phyloP scores from a whole-genome alignment of 371 early-diverging fungal genomes.

The Saksenaea vasiformis region DNA sequence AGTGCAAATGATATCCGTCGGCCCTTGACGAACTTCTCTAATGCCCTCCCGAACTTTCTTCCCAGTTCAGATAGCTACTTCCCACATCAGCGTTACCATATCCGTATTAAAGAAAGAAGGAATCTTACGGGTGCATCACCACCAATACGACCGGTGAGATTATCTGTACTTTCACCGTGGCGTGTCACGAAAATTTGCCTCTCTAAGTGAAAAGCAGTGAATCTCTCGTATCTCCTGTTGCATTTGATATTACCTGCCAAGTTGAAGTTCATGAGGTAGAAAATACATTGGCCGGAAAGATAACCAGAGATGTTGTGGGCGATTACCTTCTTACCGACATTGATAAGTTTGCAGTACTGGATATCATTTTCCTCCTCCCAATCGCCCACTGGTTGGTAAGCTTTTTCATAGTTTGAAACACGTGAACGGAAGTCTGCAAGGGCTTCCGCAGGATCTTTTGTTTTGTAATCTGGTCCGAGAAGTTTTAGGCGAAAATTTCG shows the following conservation, averaged over 20 bases:
- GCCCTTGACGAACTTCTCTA: slow-evolving; percentile 64
- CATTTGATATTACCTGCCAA: slow-evolving; percentile 40
- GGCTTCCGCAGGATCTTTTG: slow-evolving; percentile 68
- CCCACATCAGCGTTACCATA: background rate
- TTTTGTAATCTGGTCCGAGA: slow-evolving; percentile 80
- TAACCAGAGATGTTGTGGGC: slow-evolving; percentile 82
- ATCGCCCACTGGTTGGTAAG: slow-evolving; percentile 77
- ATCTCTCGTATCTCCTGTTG: too few relatives aligned
- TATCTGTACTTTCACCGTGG: slow-evolving; percentile 78
- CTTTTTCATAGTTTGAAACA: slow-evolving; percentile 81
- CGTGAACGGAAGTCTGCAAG: slow-evolving; percentile 75
- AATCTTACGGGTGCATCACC: slow-evolving; percentile 76
- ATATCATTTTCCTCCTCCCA: slow-evolving; percentile 75
- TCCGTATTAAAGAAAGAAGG: background rate
- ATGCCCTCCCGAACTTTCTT: slow-evolving; percentile 61
- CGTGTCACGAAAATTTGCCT: slow-evolving; percentile 83
- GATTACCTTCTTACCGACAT: slow-evolving; percentile 84
- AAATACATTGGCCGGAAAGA: slow-evolving; percentile 79
- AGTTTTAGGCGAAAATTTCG: slow-evolving; percentile 82
- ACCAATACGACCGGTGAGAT: slow-evolving; percentile 58
- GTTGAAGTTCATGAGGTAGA: slow-evolving; percentile 84
- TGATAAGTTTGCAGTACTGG: slow-evolving; percentile 81
- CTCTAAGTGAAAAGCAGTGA: slow-evolving; percentile 42
- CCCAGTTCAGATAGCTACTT: slow-evolving; percentile 36
- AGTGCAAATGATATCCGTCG: slow-evolving; percentile 43